These are phyloP conservation scores for Hypoxylon intermedium DNA, from an alignment of 495 filamentous ascomycete genomes.

Conservation along the genomic window DNA sequence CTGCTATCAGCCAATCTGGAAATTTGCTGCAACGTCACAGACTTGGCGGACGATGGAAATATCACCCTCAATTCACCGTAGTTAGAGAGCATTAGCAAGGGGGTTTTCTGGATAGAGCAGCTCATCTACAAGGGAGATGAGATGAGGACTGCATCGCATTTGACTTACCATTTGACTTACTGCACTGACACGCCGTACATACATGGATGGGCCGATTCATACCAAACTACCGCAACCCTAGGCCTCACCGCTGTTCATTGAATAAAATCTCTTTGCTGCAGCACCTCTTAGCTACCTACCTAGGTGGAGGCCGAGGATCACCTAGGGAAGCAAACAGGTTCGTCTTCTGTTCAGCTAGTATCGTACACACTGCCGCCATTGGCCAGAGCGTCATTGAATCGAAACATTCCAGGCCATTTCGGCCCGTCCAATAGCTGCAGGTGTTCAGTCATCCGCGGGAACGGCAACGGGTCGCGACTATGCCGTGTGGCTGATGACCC, in stretches of 20 bases:
- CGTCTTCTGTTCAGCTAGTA: too few species aligned
- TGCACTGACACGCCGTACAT: constrained; percentile 15
- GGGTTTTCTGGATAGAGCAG: constrained; percentile 9
- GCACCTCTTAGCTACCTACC: background rate
- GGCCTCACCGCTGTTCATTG: constrained; percentile 33
- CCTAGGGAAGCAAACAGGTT: background rate
- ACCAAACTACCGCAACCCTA: constrained; percentile 23
- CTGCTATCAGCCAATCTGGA: constrained; percentile 9
- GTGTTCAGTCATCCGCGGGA: constrained; percentile 3
- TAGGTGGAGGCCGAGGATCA: background rate
- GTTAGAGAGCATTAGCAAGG: background rate
- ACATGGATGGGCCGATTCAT: constrained; percentile 10
- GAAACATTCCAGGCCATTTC: constrained; percentile 22
- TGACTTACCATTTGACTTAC: constrained; percentile 24
- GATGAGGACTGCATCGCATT: constrained; percentile 32
- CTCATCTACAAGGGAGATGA: constrained; percentile 8
- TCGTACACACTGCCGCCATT: constrained; percentile 11
- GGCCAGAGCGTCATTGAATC: constrained; percentile 18
- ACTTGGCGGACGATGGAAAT: constrained; percentile 17
- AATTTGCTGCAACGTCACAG: constrained; percentile 20
- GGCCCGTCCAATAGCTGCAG: constrained; percentile 19
- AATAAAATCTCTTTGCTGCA: background rate
- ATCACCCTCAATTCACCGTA: constrained; percentile 5
- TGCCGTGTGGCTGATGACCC: constrained; percentile 37
- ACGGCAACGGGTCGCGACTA: constrained; percentile 8